Evolutionary conservation across 2,329 filamentous ascomycete species (phyloP).

Genomic region (Aciculosporium take): DNA sequence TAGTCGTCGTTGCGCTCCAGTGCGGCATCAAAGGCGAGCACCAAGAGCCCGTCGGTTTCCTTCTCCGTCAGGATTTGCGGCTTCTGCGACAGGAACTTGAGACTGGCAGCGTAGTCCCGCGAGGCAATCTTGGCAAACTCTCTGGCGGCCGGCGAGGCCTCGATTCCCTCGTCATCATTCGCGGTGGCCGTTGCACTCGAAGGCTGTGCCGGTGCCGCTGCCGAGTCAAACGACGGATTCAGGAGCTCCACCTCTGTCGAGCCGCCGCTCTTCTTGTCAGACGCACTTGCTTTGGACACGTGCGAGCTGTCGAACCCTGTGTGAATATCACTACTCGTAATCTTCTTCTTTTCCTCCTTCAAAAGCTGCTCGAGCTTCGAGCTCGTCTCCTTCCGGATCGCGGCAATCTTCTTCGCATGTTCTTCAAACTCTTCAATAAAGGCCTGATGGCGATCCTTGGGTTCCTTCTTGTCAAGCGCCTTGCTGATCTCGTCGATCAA

Average conservation of each 20-base stretch:
- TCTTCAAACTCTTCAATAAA: constrained; percentile 67
- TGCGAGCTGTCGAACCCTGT: constrained; percentile 83
- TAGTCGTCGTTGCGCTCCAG: constrained; percentile 63
- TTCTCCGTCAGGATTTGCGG: constrained; percentile 67
- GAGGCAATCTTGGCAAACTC: constrained; percentile 67
- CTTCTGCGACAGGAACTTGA: constrained; percentile 66
- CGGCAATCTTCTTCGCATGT: constrained; percentile 65
- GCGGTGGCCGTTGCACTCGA: constrained; percentile 19
- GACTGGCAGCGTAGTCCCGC: constrained; percentile 57
- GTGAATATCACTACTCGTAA: constrained; percentile 81
- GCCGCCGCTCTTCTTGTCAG: constrained; percentile 32
- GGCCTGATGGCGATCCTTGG: constrained; percentile 51
- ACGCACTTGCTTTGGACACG: constrained; percentile 47
- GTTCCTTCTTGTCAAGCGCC: constrained; percentile 64
- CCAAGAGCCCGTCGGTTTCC: constrained; percentile 80
- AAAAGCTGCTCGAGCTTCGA: constrained; percentile 68
- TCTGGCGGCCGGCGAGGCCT: constrained; percentile 64
- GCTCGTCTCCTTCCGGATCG: constrained; percentile 61
- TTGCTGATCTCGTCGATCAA: constrained; percentile 84
- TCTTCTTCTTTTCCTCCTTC: constrained; percentile 73
- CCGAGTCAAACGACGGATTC: constrained; percentile 43
- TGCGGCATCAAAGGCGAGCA: constrained; percentile 82
- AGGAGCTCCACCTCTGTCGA: constrained; percentile 53
- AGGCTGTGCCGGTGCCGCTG: constrained; percentile 2
- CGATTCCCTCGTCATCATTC: constrained; percentile 58